phyloP scores from a whole-genome alignment of 2,329 filamentous ascomycete genomes.

The Magnaporthiopsis rhizophila region DNA sequence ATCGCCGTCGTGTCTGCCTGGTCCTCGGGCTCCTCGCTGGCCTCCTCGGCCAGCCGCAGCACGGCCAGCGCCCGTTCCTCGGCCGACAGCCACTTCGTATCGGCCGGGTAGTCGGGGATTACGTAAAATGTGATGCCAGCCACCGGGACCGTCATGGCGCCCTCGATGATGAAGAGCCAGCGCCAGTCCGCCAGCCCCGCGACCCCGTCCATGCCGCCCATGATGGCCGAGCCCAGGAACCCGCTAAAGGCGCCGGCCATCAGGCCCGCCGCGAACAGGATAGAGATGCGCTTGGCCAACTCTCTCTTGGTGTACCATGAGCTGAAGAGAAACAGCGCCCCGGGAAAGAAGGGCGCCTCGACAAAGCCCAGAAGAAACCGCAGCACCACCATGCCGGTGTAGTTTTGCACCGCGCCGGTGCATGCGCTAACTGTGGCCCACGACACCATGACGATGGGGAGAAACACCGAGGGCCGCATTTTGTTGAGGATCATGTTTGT shows the following conservation, averaged over 20 bases:
- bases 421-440: conserved; percentile 20
- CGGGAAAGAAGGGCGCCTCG: conserved; percentile 3
- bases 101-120: conserved; percentile 50
- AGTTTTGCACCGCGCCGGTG: conserved; percentile 11
- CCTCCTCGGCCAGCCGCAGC: conserved; percentile 36
- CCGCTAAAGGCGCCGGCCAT: conserved; percentile 11
- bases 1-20: conserved; percentile 14
- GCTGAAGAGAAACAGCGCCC: conserved; percentile 7
- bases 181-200: conserved; percentile 5
- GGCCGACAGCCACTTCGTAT: conserved; percentile 35
- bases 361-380: conserved; percentile 22
- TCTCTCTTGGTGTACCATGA: conserved; percentile 11
- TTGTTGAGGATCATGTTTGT: conserved; percentile 37
- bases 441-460: conserved; percentile 16
- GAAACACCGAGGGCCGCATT: conserved; percentile 33
- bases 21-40: conserved; percentile 48
- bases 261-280: conserved; percentile 8
- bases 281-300: conserved; percentile 8
- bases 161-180: conserved; percentile 11
- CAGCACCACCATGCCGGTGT: conserved; percentile 21
- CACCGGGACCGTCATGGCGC: conserved; percentile 11
- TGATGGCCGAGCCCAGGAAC: conserved; percentile 8
- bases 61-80: conserved; percentile 35
- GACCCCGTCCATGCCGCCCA: conserved; percentile 9
- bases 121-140: conserved; percentile 6